Conservation (phyloP, 805 yeast species). For the Schizosaccharomyces octosporus region DNA sequence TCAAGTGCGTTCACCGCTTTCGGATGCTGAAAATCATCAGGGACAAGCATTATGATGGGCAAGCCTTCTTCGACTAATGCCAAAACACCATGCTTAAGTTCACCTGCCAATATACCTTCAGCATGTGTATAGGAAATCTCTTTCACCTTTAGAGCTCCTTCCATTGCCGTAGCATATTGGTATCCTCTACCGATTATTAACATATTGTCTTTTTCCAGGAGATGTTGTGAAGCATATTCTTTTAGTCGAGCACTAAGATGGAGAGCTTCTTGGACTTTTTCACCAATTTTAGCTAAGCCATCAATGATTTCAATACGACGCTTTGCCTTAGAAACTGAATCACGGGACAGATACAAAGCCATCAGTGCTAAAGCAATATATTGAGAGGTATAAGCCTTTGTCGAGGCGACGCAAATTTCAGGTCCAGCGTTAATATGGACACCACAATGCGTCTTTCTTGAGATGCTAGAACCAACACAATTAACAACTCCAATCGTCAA, state of each 20-base stretch:
- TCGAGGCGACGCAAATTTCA: conserved; percentile 96
- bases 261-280: conserved; percentile 50
- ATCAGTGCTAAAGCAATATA: conserved; percentile 91
- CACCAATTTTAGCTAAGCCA: conserved; percentile 62
- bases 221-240: conserved; percentile 56
- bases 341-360: conserved; percentile 85
- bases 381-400: conserved; percentile 96
- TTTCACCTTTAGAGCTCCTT: conserved; percentile 93
- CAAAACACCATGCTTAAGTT: conserved; percentile 90
- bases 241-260: conserved; percentile 33
- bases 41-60: conserved; percentile 89
- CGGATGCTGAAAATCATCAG: conserved; percentile 87
- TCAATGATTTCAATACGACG: conserved; percentile 71
- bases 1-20: conserved; percentile 86
- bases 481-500: conserved; percentile 92
- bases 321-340: conserved; percentile 45
- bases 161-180: conserved; percentile 90
- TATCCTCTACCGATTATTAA: conserved; percentile 89
- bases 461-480: conserved; percentile 88
- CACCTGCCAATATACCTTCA: conserved; percentile 98
- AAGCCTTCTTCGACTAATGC: conserved; percentile 84
- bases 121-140: conserved; percentile 97
- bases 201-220: conserved; percentile 19
- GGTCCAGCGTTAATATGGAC: conserved; percentile 98
- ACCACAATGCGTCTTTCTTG: conserved; percentile 96